Percentiles rank a stretch among this genome's conserved stretches.
Evolutionary conservation across 164 flowering plant genomes (phyloP).

Genomic region (Stephania yunnanensis): DNA sequence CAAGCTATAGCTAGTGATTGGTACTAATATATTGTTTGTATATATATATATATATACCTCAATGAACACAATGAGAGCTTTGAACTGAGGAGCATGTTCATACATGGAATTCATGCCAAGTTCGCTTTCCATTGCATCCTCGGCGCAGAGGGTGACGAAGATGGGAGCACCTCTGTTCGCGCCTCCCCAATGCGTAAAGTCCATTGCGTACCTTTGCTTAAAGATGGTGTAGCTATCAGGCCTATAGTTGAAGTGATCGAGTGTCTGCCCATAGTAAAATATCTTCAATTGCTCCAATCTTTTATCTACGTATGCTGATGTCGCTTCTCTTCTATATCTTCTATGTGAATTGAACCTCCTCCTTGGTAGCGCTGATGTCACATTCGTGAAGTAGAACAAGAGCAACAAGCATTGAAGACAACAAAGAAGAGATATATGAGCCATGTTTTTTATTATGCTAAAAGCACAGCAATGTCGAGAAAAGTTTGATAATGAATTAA

Average conservation of each 20-base stretch:
- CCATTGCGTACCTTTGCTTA: constrained; percentile 22
- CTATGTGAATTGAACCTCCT: no score
- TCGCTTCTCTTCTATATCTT: no score
- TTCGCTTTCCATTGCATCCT: not conserved
- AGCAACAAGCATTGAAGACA: no score
- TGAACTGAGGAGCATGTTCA: constrained; percentile 19
- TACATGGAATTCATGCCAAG: not conserved
- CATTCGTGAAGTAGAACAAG: no score
- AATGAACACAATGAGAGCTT: constrained; percentile 17
- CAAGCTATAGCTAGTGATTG: no score
- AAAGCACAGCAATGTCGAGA: no score
- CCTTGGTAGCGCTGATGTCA: no score
- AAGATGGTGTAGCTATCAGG: constrained; percentile 27
- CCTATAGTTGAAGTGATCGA: constrained; percentile 31
- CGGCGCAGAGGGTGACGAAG: constrained; percentile 25
- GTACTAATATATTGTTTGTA: not conserved
- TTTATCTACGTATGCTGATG: no score
- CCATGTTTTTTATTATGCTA: no score
- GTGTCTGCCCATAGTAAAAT: constrained; percentile 20
- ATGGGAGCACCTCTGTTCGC: constrained; percentile 26
- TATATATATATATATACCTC: constrained; percentile 13
- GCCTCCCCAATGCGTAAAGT: constrained; percentile 32
- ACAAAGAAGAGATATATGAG: no score
- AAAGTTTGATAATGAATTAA: no score
- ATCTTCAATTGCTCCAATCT: not conserved